These are phyloP conservation scores for Bremia lactucae DNA, from an alignment of 352 stramenopile genomes.

Conservation along the genomic window DNA sequence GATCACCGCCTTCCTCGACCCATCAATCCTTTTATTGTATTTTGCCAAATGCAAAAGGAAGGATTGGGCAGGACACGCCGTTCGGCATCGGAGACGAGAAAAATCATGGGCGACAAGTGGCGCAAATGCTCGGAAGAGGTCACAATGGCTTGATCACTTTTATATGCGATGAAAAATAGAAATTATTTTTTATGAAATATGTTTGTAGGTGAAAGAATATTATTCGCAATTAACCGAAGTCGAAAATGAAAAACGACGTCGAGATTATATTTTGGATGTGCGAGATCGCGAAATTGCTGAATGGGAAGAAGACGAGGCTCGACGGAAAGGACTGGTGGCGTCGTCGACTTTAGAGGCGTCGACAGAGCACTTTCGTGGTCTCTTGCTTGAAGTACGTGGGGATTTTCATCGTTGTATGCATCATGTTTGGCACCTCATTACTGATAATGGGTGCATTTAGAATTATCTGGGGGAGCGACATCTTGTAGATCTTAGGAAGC, in stretches of 20 bases:
- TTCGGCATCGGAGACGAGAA: conserved; percentile 59
- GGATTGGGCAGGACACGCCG: conserved; percentile 37
- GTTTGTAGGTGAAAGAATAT: conserved; percentile 68
- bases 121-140: conserved; percentile 69
- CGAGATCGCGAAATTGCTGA: conserved; percentile 59
- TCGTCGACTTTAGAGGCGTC: conserved; percentile 46
- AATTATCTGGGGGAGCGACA: conserved; percentile 71
- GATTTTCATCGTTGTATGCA: conserved; percentile 1
- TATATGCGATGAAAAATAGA: no score
- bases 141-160: no score
- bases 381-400: conserved; percentile 48
- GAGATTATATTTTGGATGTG: conserved; percentile 57
- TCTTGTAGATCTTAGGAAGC: conserved; percentile 53
- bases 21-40: conserved; percentile 80
- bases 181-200: neutral
- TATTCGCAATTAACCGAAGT: conserved; percentile 63
- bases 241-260: conserved; percentile 71
- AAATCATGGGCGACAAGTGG: conserved; percentile 80
- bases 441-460: conserved; percentile 13
- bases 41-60: conserved; percentile 71
- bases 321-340: conserved; percentile 43
- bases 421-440: neutral
- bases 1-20: conserved; percentile 44
- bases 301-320: conserved; percentile 71
- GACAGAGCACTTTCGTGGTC: conserved; percentile 47